These are phyloP conservation scores for Erigeron canadensis DNA, from an alignment of 129 eudicot genomes.

Conservation along the genomic window DNA sequence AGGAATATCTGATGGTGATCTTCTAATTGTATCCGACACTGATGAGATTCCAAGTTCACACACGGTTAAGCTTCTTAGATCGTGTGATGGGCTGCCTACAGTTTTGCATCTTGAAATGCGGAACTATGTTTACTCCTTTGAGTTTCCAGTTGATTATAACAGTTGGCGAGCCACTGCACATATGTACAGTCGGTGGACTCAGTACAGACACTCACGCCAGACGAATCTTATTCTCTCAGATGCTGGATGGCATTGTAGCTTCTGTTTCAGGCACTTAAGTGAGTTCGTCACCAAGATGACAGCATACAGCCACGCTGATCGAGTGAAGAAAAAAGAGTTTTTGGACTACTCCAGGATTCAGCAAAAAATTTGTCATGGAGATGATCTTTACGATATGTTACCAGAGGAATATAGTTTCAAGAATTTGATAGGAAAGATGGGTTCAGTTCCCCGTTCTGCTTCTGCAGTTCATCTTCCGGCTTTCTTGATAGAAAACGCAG, in stretches of 20 bases:
- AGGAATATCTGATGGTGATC: conserved; percentile 70
- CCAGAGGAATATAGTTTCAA: conserved; percentile 82
- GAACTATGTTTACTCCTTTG: conserved; percentile 83
- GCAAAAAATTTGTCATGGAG: conserved; percentile 64
- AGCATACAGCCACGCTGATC: conserved; percentile 86
- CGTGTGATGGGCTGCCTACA: conserved; percentile 73
- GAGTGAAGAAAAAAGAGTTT: conserved; percentile 54
- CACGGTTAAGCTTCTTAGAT: conserved; percentile 65
- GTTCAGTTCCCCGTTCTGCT: conserved; percentile 73
- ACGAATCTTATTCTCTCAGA: conserved; percentile 67
- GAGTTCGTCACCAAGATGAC: conserved; percentile 91
- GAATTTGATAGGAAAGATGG: conserved; percentile 88
- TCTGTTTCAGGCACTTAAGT: conserved; percentile 60
- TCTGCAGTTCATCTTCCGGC: conserved; percentile 92
- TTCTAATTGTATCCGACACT: conserved; percentile 69
- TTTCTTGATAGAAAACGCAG: conserved; percentile 75
- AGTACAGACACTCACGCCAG: conserved; percentile 66
- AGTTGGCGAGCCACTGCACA: conserved; percentile 90
- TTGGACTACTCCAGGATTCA: conserved; percentile 63
- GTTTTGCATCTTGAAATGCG: conserved; percentile 74
- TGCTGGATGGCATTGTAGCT: conserved; percentile 98
- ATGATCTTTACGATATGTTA: conserved; percentile 79
- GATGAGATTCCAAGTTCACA: conserved; percentile 96
- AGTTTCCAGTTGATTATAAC: conserved; percentile 76
- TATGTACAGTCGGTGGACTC: conserved; percentile 54